phyloP scores from a whole-genome alignment of 1,284 basidiomycete genomes.

The Trametes pubescens region DNA sequence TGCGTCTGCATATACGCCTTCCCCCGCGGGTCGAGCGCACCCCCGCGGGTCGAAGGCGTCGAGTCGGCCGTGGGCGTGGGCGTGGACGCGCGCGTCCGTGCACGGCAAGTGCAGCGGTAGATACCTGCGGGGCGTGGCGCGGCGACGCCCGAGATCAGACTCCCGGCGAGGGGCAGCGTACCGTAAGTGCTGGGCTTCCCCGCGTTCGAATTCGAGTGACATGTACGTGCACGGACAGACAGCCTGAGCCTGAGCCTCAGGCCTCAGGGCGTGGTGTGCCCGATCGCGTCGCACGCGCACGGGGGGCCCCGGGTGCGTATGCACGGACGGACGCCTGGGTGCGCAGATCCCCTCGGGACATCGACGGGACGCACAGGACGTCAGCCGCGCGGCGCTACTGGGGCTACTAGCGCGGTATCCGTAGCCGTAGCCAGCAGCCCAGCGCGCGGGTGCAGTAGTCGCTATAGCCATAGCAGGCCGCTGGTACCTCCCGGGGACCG shows the following conservation, averaged over 20 bases:
- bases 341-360: slow-evolving; percentile 21
- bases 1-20: background rate
- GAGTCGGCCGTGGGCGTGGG: background rate
- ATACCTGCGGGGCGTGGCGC: background rate
- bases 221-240: too few relatives aligned
- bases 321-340: background rate
- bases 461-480: too few relatives aligned
- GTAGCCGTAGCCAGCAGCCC: background rate
- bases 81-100: background rate
- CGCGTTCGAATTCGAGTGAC: too few relatives aligned
- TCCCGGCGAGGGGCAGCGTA: background rate
- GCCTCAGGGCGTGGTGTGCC: background rate
- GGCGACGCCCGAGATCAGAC: background rate
- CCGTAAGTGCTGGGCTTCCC: background rate
- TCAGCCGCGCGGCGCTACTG: background rate
- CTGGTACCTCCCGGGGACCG: too few relatives aligned
- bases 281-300: slow-evolving; percentile 9
- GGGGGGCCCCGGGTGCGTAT: background rate
- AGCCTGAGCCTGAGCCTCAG: too few relatives aligned
- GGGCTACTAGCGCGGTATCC: background rate
- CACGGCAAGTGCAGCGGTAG: background rate
- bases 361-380: background rate
- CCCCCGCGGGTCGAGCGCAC: background rate
- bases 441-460: background rate
- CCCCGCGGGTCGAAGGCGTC: background rate